Percentiles rank a stretch among this genome's conserved stretches.
phyloP scores from a whole-genome alignment of 1,284 basidiomycete species.

The Trametes polyzona region DNA sequence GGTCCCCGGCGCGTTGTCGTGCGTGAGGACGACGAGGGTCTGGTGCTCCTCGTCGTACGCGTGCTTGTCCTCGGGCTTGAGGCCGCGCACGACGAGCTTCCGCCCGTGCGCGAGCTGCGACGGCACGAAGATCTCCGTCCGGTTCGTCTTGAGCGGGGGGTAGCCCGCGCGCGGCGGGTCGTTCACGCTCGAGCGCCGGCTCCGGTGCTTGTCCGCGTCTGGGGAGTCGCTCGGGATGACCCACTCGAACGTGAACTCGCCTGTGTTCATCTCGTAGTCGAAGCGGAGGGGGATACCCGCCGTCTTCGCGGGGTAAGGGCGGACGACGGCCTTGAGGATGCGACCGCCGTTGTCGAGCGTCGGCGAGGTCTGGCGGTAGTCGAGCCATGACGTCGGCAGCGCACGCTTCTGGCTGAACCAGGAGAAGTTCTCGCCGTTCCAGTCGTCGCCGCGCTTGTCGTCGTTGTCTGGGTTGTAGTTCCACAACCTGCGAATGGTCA shows the following conservation, averaged over 20 bases:
- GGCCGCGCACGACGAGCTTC: slow-evolving; percentile 59
- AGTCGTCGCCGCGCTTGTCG: slow-evolving; percentile 82
- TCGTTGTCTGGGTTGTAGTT: slow-evolving; percentile 92
- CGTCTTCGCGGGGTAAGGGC: slow-evolving; percentile 80
- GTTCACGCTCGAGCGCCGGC: slow-evolving; percentile 26
- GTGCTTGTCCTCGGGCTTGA: slow-evolving; percentile 50
- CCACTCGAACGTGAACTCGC: slow-evolving; percentile 68
- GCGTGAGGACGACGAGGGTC: slow-evolving; percentile 66
- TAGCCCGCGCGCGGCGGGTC: slow-evolving; percentile 45
- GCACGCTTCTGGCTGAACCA: slow-evolving; percentile 80
- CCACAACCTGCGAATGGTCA: slow-evolving; percentile 69
- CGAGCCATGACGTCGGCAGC: slow-evolving; percentile 52
- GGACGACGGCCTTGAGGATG: slow-evolving; percentile 76
- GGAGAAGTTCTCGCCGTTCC: slow-evolving; percentile 97
- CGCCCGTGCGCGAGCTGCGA: slow-evolving; percentile 59
- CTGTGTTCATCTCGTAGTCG: slow-evolving; percentile 73
- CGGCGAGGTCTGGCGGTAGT: slow-evolving; percentile 58
- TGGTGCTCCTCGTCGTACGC: slow-evolving; percentile 63
- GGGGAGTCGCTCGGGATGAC: slow-evolving; percentile 38
- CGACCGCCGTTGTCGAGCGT: slow-evolving; percentile 82
- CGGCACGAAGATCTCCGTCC: slow-evolving; percentile 85
- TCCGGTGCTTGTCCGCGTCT: not conserved
- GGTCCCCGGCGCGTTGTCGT: slow-evolving; percentile 46
- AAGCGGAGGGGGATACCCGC: slow-evolving; percentile 72
- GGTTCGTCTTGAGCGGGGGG: slow-evolving; percentile 48